Percentiles rank a stretch among this genome's conserved stretches.
phyloP scores from a whole-genome alignment of 495 filamentous ascomycete genomes.

The Neurospora cerealis region DNA sequence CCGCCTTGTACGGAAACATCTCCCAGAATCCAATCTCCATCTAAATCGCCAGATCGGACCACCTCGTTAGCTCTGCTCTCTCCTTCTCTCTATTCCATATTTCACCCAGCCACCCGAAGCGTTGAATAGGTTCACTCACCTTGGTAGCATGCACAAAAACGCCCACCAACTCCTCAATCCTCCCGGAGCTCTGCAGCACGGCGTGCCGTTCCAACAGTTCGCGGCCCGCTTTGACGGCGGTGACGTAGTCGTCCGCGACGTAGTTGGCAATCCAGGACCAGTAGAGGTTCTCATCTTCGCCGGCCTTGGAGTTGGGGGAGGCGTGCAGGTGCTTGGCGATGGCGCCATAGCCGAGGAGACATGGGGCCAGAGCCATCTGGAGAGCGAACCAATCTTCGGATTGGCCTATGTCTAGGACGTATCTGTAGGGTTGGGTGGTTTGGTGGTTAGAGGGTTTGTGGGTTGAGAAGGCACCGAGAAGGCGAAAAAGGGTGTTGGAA shows the following conservation, averaged over 20 bases:
- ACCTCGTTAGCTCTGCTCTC: background rate
- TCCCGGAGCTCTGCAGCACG: constrained; percentile 53
- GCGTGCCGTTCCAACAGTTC: constrained; percentile 65
- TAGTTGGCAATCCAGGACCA: constrained; percentile 89
- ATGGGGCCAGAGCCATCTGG: constrained; percentile 75
- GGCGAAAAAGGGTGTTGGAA: background rate
- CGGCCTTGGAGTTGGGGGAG: constrained; percentile 42
- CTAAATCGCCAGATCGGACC: constrained; percentile 24
- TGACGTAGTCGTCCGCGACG: constrained; percentile 62
- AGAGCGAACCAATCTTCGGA: constrained; percentile 78
- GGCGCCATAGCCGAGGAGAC: constrained; percentile 74
- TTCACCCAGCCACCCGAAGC: background rate
- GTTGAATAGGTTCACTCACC: constrained; percentile 29
- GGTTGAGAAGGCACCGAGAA: background rate
- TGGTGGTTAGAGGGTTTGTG: background rate
- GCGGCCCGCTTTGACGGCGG: constrained; percentile 56
- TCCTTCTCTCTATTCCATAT: background rate
- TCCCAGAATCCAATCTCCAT: constrained; percentile 88
- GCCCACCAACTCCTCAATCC: constrained; percentile 70
- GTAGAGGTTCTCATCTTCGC: constrained; percentile 65
- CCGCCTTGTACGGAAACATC: constrained; percentile 38
- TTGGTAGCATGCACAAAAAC: constrained; percentile 82
- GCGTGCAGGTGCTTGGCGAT: constrained; percentile 58
- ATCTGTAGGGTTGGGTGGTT: constrained; percentile 35
- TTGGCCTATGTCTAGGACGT: constrained; percentile 80